phyloP scores from a whole-genome alignment of 352 stramenopile genomes.

The Globisporangium uncinulatum region DNA sequence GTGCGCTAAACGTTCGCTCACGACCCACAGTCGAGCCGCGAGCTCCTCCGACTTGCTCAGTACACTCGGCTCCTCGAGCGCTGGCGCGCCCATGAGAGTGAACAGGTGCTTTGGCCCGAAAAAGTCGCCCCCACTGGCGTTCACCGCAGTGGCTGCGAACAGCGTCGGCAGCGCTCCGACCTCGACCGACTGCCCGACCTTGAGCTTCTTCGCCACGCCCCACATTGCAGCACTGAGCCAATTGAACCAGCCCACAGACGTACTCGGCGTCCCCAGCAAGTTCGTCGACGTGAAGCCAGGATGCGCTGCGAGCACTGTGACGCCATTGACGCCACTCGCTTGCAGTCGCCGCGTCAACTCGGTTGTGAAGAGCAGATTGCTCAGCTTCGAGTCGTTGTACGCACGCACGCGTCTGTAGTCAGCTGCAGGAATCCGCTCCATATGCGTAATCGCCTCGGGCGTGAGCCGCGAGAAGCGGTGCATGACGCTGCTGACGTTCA shows the following conservation, averaged over 20 bases:
- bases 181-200: neutral
- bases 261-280: neutral
- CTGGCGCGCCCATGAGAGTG: neutral
- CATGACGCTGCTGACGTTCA: conserved; percentile 15
- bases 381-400: conserved; percentile 11
- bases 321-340: neutral
- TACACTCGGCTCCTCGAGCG: neutral
- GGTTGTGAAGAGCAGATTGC: conserved; percentile 11
- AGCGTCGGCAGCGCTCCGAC: conserved; percentile 6
- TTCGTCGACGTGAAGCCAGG: conserved; percentile 3
- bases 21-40: neutral
- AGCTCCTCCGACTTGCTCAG: neutral
- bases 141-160: conserved; percentile 1
- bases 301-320: neutral
- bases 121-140: conserved; percentile 2
- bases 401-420: neutral
- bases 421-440: neutral
- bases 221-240: neutral
- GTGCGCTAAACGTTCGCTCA: neutral
- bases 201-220: neutral
- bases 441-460: neutral
- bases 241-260: neutral
- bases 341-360: conserved; percentile 8
- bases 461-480: neutral
- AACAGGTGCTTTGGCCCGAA: neutral